Percentiles rank a stretch among this genome's conserved stretches.
phyloP scores from a whole-genome alignment of 345 rosid genomes.

The Arabidopsis suecica region DNA sequence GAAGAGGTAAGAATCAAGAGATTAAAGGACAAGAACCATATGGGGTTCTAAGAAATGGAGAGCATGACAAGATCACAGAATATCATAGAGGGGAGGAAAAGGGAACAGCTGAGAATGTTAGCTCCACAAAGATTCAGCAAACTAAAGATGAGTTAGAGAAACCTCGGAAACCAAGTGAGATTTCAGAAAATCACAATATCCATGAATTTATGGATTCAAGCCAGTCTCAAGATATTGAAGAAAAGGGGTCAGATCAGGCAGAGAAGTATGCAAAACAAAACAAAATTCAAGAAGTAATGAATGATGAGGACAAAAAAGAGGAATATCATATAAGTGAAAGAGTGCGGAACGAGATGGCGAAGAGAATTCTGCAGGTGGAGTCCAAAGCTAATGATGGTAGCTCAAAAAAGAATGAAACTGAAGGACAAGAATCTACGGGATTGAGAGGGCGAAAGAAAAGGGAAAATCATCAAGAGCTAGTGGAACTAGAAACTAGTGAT shows the following conservation, averaged over 20 bases:
- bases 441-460: neutral
- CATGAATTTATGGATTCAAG: neutral
- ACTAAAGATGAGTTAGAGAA: neutral
- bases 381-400: conserved; percentile 14
- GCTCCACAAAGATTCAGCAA: conserved; percentile 3
- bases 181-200: neutral
- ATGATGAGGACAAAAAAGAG: neutral
- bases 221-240: conserved; percentile 17
- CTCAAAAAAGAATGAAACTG: neutral
- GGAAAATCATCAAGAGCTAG: neutral
- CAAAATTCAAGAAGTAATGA: neutral
- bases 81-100: conserved; percentile 17
- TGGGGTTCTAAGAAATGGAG: neutral
- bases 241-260: neutral
- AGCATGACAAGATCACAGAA: conserved; percentile 1
- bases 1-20: conserved; percentile 5
- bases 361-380: neutral
- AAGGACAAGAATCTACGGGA: neutral
- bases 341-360: neutral
- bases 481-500: no score
- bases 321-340: neutral
- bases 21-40: conserved; percentile 16
- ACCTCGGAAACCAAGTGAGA: neutral
- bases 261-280: neutral
- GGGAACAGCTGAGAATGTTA: neutral